phyloP scores from a whole-genome alignment of 2,329 filamentous ascomycete species.

The Ophiostoma australiae region DNA sequence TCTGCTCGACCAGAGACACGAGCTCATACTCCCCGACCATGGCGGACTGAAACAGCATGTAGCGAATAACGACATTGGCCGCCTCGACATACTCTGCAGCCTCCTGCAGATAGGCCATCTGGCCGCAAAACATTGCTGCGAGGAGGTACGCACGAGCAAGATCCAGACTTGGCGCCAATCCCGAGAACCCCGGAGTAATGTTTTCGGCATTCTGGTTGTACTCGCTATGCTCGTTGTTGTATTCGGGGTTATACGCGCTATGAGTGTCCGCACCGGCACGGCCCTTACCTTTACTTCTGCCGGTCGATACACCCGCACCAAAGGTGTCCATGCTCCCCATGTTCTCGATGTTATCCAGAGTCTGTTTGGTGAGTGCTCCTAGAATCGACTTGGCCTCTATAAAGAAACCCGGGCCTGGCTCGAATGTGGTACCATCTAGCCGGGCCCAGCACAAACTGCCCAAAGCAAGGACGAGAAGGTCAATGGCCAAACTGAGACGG shows the following conservation, averaged over 20 bases:
- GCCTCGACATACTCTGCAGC: conserved; percentile 22
- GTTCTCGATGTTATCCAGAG: background rate
- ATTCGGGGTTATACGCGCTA: background rate
- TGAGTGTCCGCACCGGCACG: background rate
- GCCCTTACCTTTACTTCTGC: background rate
- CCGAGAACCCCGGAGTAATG: background rate
- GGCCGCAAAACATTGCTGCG: conserved; percentile 26
- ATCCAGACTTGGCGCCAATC: conserved; percentile 18
- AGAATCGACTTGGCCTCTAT: background rate
- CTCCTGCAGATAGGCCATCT: conserved; percentile 23
- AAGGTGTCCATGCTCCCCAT: background rate
- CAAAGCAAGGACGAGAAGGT: conserved; percentile 26
- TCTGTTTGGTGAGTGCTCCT: background rate
- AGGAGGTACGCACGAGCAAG: conserved; percentile 26
- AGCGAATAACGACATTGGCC: conserved; percentile 19
- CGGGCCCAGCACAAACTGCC: conserved; percentile 25
- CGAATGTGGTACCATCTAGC: conserved; percentile 17
- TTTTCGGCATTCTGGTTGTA: background rate
- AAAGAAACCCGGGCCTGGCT: conserved; percentile 22
- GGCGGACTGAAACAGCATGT: conserved; percentile 18
- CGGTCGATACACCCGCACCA: background rate
- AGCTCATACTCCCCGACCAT: background rate
- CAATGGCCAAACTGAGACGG: conserved; percentile 18
- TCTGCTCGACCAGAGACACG: conserved; percentile 22
- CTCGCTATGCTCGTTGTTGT: background rate